A percentile compares a stretch with the other conserved stretches of the same genome.
phyloP scores from a whole-genome alignment of 768 basidiomycete genomes.

The Mycena venus region DNA sequence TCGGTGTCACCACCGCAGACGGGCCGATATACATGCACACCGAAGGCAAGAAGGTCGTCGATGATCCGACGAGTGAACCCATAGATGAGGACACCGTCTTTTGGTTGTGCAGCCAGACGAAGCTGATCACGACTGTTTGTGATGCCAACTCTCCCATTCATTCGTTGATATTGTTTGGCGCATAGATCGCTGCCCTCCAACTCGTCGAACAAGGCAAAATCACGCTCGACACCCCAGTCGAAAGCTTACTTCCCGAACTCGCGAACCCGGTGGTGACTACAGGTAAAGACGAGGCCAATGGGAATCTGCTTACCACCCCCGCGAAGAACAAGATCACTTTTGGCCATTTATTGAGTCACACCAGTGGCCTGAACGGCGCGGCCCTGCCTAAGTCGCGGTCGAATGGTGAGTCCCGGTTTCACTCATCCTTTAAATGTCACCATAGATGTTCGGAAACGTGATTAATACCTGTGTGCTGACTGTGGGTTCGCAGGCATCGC shows the following conservation, averaged over 20 bases:
- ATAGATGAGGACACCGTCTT: slow-evolving; percentile 16
- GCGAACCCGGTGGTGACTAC: slow-evolving; percentile 41
- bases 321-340: slow-evolving; percentile 40
- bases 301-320: slow-evolving; percentile 20
- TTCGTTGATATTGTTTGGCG: not conserved
- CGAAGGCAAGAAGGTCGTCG: slow-evolving; percentile 1
- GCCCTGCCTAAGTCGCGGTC: too few relatives aligned
- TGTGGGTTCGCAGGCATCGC: too few relatives aligned
- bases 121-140: slow-evolving; percentile 18
- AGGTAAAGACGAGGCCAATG: slow-evolving; percentile 20
- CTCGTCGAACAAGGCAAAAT: slow-evolving; percentile 46
- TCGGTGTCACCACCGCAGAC: not conserved
- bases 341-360: slow-evolving; percentile 45
- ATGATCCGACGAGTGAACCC: not conserved
- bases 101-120: slow-evolving; percentile 26
- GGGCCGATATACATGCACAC: not conserved
- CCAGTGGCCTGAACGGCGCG: slow-evolving; percentile 42
- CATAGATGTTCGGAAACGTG: too few relatives aligned
- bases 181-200: slow-evolving; percentile 46
- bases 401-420: not conserved
- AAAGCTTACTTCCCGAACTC: slow-evolving; percentile 43
- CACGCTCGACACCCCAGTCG: slow-evolving; percentile 38
- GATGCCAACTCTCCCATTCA: too few relatives aligned
- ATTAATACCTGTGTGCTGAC: too few relatives aligned
- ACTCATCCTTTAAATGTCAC: too few relatives aligned